Conservation (phyloP, 371 early-diverging fungal species). For the Apophysomyces variabilis region DNA sequence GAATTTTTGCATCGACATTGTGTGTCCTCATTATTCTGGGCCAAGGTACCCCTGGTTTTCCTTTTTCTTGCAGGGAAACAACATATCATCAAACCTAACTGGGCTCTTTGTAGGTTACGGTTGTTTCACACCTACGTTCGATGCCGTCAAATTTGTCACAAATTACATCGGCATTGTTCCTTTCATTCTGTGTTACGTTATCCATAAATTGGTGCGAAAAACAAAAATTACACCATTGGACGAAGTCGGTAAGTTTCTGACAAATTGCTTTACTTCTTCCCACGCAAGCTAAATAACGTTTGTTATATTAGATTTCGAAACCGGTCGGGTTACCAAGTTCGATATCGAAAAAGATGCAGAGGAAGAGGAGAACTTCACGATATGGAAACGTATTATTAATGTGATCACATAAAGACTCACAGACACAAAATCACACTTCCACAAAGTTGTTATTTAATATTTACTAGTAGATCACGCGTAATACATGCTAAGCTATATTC, state of each 20-base stretch:
- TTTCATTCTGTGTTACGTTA: conserved; percentile 47
- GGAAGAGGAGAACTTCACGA: conserved; percentile 17
- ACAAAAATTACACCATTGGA: conserved; percentile 59
- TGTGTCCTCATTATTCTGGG: conserved; percentile 58
- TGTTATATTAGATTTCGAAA: conserved; percentile 33
- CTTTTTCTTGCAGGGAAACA: too few species aligned
- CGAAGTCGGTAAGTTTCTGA: conserved; percentile 51
- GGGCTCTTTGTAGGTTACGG: neutral
- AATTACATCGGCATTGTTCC: conserved; percentile 52
- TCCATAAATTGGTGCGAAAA: conserved; percentile 51
- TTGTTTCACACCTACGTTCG: conserved; percentile 31
- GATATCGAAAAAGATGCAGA: conserved; percentile 40
- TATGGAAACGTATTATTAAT: neutral
- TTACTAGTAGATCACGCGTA: neutral
- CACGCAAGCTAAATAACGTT: conserved; percentile 1
- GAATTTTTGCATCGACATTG: conserved; percentile 50
- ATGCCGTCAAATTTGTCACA: conserved; percentile 30
- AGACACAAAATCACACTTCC: neutral
- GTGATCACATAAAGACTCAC: neutral
- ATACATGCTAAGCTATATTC: neutral
- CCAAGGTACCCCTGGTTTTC: conserved; percentile 41
- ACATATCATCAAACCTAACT: too few species aligned
- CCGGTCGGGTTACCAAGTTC: conserved; percentile 40
- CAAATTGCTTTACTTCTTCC: neutral
- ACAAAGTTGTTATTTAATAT: neutral